Percentiles rank a stretch among this genome's conserved stretches.
phyloP scores from a whole-genome alignment of 2,329 filamentous ascomycete species.

The Fusarium transvaalense region DNA sequence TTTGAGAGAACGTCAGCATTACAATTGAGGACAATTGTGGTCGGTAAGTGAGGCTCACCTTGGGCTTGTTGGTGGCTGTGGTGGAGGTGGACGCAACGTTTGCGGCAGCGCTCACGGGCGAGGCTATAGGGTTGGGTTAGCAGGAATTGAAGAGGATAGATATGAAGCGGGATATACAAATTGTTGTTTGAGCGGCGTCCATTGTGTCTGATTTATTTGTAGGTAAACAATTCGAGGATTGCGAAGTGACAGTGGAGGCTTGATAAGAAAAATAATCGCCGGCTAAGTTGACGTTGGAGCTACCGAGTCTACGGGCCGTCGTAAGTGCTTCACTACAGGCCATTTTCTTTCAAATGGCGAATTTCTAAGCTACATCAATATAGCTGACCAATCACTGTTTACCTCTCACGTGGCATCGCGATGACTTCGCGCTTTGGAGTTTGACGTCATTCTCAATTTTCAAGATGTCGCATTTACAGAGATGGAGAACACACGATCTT shows the following conservation, averaged over 20 bases:
- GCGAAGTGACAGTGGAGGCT: conserved; percentile 36
- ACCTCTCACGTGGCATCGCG: conserved; percentile 49
- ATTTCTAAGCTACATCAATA: conserved; percentile 50
- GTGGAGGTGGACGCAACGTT: conserved; percentile 49
- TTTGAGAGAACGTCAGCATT: conserved; percentile 54
- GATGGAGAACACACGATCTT: neutral
- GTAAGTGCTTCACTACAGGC: conserved; percentile 11
- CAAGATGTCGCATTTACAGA: neutral
- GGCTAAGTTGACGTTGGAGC: conserved; percentile 25
- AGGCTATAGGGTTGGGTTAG: conserved; percentile 32
- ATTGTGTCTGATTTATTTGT: conserved; percentile 42
- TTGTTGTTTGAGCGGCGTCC: conserved; percentile 49
- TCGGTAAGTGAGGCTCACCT: conserved; percentile 52
- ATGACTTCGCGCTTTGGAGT: conserved; percentile 30
- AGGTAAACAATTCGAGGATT: conserved; percentile 21
- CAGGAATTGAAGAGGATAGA: neutral
- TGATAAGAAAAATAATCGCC: conserved; percentile 24
- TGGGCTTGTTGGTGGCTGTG: conserved; percentile 56
- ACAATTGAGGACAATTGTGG: conserved; percentile 27
- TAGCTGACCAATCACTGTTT: conserved; percentile 49
- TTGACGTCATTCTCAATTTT: conserved; percentile 47
- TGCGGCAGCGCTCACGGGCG: conserved; percentile 45
- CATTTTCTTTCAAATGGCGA: conserved; percentile 44
- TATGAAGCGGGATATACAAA: conserved; percentile 41
- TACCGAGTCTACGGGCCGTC: conserved; percentile 3